Conservation (phyloP, 306 rosid species). For the Quercus bicolor region DNA sequence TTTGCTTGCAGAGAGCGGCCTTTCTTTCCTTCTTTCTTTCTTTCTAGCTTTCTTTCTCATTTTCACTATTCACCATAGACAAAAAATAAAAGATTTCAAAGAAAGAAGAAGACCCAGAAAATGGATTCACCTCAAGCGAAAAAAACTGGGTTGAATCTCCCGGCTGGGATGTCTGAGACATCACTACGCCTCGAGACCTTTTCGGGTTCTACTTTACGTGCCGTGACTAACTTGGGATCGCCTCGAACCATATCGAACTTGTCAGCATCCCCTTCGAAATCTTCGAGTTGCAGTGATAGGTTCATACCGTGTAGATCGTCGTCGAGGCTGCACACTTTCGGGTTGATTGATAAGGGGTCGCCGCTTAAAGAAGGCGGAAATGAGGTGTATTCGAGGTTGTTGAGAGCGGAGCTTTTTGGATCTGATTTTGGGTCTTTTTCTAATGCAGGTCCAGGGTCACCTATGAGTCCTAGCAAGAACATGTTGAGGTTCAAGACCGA, state of each 20-base stretch:
- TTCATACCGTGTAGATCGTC: constrained; percentile 97
- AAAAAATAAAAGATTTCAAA: not conserved
- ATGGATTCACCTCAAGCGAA: constrained; percentile 70
- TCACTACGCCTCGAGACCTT: constrained; percentile 63
- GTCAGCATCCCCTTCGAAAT: constrained; percentile 46
- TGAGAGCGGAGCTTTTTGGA: constrained; percentile 86
- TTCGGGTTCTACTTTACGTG: constrained; percentile 45
- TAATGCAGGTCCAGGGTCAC: constrained; percentile 61
- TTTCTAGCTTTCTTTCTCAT: not conserved
- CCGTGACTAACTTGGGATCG: constrained; percentile 35
- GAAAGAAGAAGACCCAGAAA: not conserved
- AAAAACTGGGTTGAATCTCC: constrained; percentile 72
- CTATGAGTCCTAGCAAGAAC: constrained; percentile 86
- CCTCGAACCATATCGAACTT: constrained; percentile 37
- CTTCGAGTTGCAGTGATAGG: constrained; percentile 78
- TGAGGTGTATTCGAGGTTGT: constrained; percentile 69
- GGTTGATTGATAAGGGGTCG: constrained; percentile 68
- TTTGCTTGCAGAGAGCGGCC: constrained; percentile 1
- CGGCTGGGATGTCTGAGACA: constrained; percentile 79
- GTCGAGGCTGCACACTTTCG: constrained; percentile 88
- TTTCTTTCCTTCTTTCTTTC: not conserved
- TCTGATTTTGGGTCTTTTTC: constrained; percentile 84
- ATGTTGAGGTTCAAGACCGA: constrained; percentile 90
- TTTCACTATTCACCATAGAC: not conserved
- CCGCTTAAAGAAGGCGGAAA: constrained; percentile 87